Conservation (phyloP, 2,329 filamentous ascomycete species). For the Monilinia fructicola region DNA sequence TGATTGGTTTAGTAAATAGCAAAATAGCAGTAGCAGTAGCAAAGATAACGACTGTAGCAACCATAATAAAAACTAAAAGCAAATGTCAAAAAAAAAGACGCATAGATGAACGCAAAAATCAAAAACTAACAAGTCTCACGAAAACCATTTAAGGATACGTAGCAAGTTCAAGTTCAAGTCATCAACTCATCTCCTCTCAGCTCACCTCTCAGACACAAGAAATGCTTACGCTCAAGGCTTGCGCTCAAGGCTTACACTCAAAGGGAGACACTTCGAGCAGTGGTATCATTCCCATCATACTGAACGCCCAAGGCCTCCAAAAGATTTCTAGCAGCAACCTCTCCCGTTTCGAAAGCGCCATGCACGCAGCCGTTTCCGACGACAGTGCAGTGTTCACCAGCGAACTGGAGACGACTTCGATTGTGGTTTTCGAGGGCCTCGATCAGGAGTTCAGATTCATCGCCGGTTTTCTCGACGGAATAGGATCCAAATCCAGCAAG, state of each 20-base stretch:
- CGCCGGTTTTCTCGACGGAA: conserved; percentile 47
- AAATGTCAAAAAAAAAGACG: neutral
- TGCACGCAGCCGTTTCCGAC: conserved; percentile 47
- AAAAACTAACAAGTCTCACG: conserved; percentile 23
- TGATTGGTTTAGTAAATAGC: neutral
- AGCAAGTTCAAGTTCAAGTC: conserved; percentile 23
- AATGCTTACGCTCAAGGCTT: neutral
- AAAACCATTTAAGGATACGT: conserved; percentile 20
- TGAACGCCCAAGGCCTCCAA: conserved; percentile 42
- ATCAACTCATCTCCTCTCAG: conserved; percentile 16
- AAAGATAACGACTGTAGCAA: neutral
- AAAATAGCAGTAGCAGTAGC: neutral
- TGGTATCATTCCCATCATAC: conserved; percentile 40
- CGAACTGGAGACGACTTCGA: conserved; percentile 44
- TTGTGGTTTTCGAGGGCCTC: conserved; percentile 43
- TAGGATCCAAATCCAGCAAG: conserved; percentile 47
- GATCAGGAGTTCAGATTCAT: conserved; percentile 43
- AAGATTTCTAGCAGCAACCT: conserved; percentile 45
- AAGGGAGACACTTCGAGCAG: conserved; percentile 30
- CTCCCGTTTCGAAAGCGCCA: conserved; percentile 47
- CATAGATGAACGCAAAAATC: neutral
- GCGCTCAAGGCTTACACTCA: conserved; percentile 23
- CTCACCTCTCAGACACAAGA: conserved; percentile 19
- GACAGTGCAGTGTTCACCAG: conserved; percentile 45
- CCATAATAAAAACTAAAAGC: neutral